A percentile compares a stretch with the other conserved stretches of the same genome.
Conservation (phyloP, 148 eudicot species). For the Polygonum aviculare region DNA sequence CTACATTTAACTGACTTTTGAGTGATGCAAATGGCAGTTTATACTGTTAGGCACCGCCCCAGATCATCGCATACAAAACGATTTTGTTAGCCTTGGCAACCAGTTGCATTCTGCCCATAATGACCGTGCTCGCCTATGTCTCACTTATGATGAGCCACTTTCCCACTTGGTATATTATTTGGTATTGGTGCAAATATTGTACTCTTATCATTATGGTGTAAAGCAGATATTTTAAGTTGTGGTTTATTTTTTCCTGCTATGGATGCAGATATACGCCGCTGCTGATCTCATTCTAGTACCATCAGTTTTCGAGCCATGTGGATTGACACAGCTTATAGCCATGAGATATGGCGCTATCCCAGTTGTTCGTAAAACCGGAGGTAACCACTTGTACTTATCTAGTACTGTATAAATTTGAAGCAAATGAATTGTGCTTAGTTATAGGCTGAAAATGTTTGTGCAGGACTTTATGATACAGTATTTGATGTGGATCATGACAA, state of each 20-base stretch:
- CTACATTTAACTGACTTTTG: not conserved
- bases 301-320: constrained; percentile 96
- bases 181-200: not conserved
- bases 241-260: not conserved
- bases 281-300: constrained; percentile 96
- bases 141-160: constrained; percentile 95
- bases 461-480: constrained; percentile 92
- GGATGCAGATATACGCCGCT: constrained; percentile 83
- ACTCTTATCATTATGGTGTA: not conserved
- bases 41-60: constrained; percentile 93
- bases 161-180: constrained; percentile 75
- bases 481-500: constrained; percentile 89
- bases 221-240: not conserved
- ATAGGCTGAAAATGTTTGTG: not conserved
- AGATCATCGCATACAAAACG: constrained; percentile 80
- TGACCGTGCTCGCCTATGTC: constrained; percentile 85
- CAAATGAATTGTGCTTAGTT: not conserved
- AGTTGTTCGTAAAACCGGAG: constrained; percentile 98
- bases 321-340: constrained; percentile 91
- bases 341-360: constrained; percentile 99
- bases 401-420: not conserved
- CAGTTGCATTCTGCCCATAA: constrained; percentile 70
- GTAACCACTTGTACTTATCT: constrained; percentile 20
- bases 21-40: constrained; percentile 36
- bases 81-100: constrained; percentile 73